Evolutionary conservation across 2,329 filamentous ascomycete species (phyloP).

Genomic region (Laburnicola sp.): DNA sequence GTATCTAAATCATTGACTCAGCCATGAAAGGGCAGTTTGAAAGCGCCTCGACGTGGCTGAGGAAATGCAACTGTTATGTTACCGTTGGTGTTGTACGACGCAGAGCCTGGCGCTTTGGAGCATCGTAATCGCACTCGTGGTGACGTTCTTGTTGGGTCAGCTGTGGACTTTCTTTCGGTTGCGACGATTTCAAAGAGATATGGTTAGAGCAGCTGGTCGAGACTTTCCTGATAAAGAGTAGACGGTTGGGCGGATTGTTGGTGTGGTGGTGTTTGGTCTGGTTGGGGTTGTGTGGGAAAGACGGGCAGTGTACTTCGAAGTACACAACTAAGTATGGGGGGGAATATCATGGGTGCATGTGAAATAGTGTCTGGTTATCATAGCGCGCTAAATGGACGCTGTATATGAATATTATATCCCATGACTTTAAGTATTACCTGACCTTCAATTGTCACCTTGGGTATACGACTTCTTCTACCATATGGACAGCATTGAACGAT

Average conservation of each 20-base stretch:
- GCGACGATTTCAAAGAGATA: constrained; percentile 18
- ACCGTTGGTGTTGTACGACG: neutral
- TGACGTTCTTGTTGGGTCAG: constrained; percentile 13
- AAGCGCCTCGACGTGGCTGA: neutral
- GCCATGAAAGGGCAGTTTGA: neutral
- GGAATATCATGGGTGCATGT: too few species aligned
- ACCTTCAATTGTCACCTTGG: too few species aligned
- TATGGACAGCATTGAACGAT: too few species aligned
- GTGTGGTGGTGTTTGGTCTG: constrained; percentile 22
- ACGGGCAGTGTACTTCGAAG: neutral
- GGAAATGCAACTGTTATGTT: neutral
- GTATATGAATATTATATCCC: too few species aligned
- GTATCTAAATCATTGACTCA: constrained; percentile 9
- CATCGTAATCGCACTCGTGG: constrained; percentile 3
- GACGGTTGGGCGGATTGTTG: constrained; percentile 29
- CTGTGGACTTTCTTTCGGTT: constrained; percentile 27
- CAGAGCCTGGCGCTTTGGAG: neutral
- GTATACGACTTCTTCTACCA: too few species aligned
- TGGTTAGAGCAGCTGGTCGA: constrained; percentile 16
- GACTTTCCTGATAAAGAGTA: constrained; percentile 19
- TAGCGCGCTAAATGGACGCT: too few species aligned
- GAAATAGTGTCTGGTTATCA: too few species aligned
- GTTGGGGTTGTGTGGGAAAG: constrained; percentile 12
- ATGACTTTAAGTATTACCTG: too few species aligned
- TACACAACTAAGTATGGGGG: too few species aligned